Evolutionary conservation across 1,284 basidiomycete species (phyloP).

Genomic region (Ganoderma resinaceum): DNA sequence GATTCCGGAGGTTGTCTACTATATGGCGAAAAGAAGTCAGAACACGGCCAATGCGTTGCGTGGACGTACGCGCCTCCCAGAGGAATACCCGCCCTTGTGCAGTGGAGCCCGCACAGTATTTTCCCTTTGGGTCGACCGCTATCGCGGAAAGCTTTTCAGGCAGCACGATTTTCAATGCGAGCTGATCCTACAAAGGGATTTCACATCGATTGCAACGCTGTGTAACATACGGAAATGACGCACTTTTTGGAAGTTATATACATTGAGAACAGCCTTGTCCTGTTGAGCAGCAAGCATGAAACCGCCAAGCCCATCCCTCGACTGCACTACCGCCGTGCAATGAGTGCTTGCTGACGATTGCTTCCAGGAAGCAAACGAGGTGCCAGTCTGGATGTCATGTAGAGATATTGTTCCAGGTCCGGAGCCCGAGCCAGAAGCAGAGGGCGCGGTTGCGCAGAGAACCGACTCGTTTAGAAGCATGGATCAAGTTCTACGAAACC

Average conservation of each 20-base stretch:
- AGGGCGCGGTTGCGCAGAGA: constrained; percentile 65
- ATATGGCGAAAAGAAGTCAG: constrained; percentile 32
- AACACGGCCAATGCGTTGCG: background rate
- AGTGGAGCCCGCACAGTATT: constrained; percentile 88
- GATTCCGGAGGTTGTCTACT: constrained; percentile 87
- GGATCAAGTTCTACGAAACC: background rate
- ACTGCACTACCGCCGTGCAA: constrained; percentile 67
- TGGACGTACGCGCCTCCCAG: constrained; percentile 81
- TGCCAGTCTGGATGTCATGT: constrained; percentile 77
- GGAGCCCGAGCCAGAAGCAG: constrained; percentile 42
- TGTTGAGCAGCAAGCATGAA: constrained; percentile 78
- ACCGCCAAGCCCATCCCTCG: constrained; percentile 73
- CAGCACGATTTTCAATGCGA: constrained; percentile 85
- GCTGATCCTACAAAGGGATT: constrained; percentile 69
- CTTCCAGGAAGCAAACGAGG: constrained; percentile 76
- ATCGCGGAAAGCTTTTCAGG: constrained; percentile 90
- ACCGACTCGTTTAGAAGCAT: constrained; percentile 76
- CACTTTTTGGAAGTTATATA: constrained; percentile 87
- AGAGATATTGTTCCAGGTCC: constrained; percentile 68
- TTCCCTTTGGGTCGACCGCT: constrained; percentile 74
- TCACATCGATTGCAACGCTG: no score
- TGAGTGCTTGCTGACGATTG: constrained; percentile 67
- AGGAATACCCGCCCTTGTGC: constrained; percentile 89
- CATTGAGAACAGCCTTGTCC: constrained; percentile 82
- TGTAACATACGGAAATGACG: constrained; percentile 14